Conservation (phyloP, 1,284 basidiomycete genomes). For the Moniliella sp. region DNA sequence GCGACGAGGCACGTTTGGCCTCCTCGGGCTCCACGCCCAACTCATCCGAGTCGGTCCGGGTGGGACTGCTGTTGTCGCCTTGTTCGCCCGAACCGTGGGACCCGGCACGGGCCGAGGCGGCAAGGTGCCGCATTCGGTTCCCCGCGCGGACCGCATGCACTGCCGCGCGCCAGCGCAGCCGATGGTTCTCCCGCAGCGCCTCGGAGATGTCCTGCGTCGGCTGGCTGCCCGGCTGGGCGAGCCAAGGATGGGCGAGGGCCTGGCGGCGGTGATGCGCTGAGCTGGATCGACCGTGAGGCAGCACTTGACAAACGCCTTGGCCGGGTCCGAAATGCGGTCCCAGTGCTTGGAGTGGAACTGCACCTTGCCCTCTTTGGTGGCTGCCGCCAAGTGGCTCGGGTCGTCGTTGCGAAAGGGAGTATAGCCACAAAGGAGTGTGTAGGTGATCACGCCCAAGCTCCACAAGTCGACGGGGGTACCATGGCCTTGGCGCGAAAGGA, state of each 20-base stretch:
- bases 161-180: constrained; percentile 27
- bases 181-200: constrained; percentile 31
- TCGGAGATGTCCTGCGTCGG: constrained; percentile 17
- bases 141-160: constrained; percentile 27
- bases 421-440: constrained; percentile 36
- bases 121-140: too few relatives aligned
- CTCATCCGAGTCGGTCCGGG: too few relatives aligned
- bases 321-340: constrained; percentile 58
- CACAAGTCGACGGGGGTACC: constrained; percentile 80
- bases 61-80: too few relatives aligned
- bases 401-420: constrained; percentile 68
- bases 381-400: constrained; percentile 50
- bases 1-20: too few relatives aligned
- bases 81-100: too few relatives aligned
- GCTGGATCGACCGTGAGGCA: constrained; percentile 55
- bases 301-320: constrained; percentile 59
- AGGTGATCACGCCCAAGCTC: constrained; percentile 81
- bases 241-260: constrained; percentile 44
- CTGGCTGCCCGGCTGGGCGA: background rate
- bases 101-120: too few relatives aligned
- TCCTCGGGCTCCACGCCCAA: too few relatives aligned
- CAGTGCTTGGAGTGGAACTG: constrained; percentile 60
- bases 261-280: constrained; percentile 53
- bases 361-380: constrained; percentile 60
- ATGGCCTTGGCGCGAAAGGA: constrained; percentile 60